Base-by-base conservation (phyloP, 176 grass and related monocot species). In the Pharus latifolius region DNA sequence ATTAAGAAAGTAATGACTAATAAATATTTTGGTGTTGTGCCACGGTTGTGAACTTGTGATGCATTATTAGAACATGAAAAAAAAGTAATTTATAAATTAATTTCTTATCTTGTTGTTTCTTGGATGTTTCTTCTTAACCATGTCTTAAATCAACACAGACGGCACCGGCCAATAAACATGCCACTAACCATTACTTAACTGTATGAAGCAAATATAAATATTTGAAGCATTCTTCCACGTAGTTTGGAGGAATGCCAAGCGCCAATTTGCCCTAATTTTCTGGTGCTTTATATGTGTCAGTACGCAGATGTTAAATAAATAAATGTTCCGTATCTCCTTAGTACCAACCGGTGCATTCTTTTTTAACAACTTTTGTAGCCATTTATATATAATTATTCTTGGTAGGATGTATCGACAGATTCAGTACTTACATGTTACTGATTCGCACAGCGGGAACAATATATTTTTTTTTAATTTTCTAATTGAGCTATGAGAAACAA, bases 141-240 rank as follows among this genome's bases (percentile, higher is more conserved):
- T 61, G 27, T 60, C 3, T 7, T 12, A 16, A n/a, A 59, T 53
- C 13, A 62, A 62, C 20, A 35, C 41, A 74, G 69, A 75, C 22
- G 54, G 29, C 69, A 75, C 13, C 31, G 38, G 0, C 63, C 76
- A 63, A 75, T 75, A 54, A 85, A 32, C 35, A 49, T 49, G 41
- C 1, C 23, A 17, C 18, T 69, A 52, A 44, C 3, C 12, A 62
- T 30, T 79, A 54, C 45, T 74, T 23, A 74, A 84, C 23, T 8
- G 0, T 33, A 46, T 4, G 29, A 58, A 68, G 67, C 35, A 43
- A 73, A 76, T 67, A 37, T 46, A 68, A 68, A 31, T 0, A 0
- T 69, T 56, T 75, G 76, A 80, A 69, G 55, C 13, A 18, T 69
- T 80, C 63, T 45, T 48, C 61, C 19, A 80, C 48, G 14, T 69